A percentile compares a stretch with the other conserved stretches of the same genome.
These are phyloP conservation scores for Apiospora phragmitis DNA, from an alignment of 2,329 filamentous ascomycete genomes.

Conservation along the genomic window DNA sequence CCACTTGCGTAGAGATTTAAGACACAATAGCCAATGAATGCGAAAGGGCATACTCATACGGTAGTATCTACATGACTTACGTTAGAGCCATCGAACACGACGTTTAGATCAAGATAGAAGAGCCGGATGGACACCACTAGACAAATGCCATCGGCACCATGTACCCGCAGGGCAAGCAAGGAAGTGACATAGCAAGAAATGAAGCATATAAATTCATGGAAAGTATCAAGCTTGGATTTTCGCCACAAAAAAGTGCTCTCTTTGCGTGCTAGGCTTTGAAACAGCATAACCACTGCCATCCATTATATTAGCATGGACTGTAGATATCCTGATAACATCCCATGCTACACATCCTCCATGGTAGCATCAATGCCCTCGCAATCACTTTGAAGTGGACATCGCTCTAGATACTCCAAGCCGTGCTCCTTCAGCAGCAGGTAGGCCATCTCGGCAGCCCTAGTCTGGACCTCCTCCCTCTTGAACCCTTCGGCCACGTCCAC, in stretches of 20 bases:
- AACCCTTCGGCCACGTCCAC: constrained; percentile 47
- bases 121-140: background rate
- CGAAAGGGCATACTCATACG: too few species aligned
- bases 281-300: background rate
- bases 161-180: background rate
- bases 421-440: constrained; percentile 1
- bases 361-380: background rate
- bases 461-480: constrained; percentile 52
- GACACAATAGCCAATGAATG: too few species aligned
- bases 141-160: too few species aligned
- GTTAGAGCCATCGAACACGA: too few species aligned
- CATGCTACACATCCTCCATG: background rate
- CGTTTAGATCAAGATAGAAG: background rate
- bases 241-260: background rate
- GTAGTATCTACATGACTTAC: too few species aligned
- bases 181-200: background rate
- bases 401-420: background rate
- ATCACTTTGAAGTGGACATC: background rate
- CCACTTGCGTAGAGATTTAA: too few species aligned
- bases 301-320: background rate
- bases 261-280: background rate
- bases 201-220: background rate
- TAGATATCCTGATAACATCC: background rate
- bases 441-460: constrained; percentile 55
- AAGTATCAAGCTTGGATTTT: background rate